Evolutionary conservation across 208 protist species (phyloP).

Genomic region (Chromosphaera perkinsii): DNA sequence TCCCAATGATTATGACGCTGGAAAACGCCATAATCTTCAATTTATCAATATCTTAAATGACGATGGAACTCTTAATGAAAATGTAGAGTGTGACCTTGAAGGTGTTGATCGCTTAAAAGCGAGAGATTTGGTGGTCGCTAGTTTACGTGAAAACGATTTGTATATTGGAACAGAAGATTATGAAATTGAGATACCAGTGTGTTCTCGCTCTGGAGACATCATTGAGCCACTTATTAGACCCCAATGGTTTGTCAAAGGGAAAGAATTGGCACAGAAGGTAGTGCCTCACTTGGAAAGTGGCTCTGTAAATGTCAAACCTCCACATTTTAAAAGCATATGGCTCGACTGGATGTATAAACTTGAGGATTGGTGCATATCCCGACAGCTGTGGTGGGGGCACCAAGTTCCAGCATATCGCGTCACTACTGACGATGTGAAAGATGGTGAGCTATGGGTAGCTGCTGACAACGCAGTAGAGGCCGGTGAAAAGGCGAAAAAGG

Average conservation of each 20-base stretch:
- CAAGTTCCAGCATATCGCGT: constrained; percentile 97
- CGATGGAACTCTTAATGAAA: constrained; percentile 65
- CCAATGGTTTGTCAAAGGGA: constrained; percentile 98
- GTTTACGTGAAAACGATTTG: background rate
- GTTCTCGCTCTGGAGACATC: constrained; percentile 93
- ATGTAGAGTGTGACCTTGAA: constrained; percentile 26
- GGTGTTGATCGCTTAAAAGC: constrained; percentile 78
- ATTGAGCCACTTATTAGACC: constrained; percentile 97
- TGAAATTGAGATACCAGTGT: constrained; percentile 87
- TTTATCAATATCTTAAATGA: constrained; percentile 90
- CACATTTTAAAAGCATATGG: constrained; percentile 76
- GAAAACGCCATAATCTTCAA: constrained; percentile 85
- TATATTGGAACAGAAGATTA: constrained; percentile 73
- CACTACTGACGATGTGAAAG: too few species aligned
- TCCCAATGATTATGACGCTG: constrained; percentile 95
- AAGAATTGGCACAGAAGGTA: constrained; percentile 56
- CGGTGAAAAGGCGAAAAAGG: background rate
- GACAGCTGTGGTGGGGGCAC: constrained; percentile 99
- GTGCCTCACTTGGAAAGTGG: constrained; percentile 73
- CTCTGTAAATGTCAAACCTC: constrained; percentile 80
- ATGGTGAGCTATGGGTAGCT: background rate
- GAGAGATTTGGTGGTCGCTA: constrained; percentile 45
- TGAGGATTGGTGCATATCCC: constrained; percentile 83
- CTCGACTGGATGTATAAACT: constrained; percentile 46
- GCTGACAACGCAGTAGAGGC: background rate